Base-by-base conservation (phyloP, 2,329 filamentous ascomycete genomes). In the Fusarium transvaalense region DNA sequence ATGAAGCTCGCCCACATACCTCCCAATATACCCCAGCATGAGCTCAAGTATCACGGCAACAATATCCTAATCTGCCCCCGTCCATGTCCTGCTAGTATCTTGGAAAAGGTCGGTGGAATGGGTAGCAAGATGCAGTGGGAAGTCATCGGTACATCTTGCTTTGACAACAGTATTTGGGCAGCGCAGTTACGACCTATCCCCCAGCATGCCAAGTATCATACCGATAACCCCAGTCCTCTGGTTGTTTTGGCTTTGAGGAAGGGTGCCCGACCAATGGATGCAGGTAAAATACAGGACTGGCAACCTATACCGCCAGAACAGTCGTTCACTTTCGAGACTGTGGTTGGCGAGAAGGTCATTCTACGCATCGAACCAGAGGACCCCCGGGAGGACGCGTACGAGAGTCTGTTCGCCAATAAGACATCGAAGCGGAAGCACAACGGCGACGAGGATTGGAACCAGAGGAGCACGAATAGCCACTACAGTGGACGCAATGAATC, bases 61-160 rank as follows among this genome's bases (percentile, higher is more conserved):
- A 95, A 91, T 78, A 94, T 99, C 72, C 86, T 97, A 74, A 98
- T 99, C 76, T 92, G 91, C 37, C 91, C 93, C 2, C 89, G 92
- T 13, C 89, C 91, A 0, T 92, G 91, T 50, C 88, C 91, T 4
- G 84, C 86, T 51, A 87, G 85, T 68, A 90, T 97, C 23, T 82
- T 97, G 32, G 87, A 92, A 53, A 96, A 93, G 78, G 91, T 96
- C 13, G 96, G 96, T 41, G 95, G 95, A 29, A 89, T 97, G 75
- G 93, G 94, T 34, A 89, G 88, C 73, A 95, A 91, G 79, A 86
- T 97, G 80, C 88, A 83, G 39, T 99, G 95, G 93, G 88, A 92
- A 77, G 90, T 97, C 6, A 92, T 89, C 0, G 93, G 90, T 37
- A 88, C 91, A 8, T 93, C 89, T 1, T 88, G 86, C 69, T 89